phyloP scores from a whole-genome alignment of 2,329 filamentous ascomycete genomes.

The Grosmannia clavigera region DNA sequence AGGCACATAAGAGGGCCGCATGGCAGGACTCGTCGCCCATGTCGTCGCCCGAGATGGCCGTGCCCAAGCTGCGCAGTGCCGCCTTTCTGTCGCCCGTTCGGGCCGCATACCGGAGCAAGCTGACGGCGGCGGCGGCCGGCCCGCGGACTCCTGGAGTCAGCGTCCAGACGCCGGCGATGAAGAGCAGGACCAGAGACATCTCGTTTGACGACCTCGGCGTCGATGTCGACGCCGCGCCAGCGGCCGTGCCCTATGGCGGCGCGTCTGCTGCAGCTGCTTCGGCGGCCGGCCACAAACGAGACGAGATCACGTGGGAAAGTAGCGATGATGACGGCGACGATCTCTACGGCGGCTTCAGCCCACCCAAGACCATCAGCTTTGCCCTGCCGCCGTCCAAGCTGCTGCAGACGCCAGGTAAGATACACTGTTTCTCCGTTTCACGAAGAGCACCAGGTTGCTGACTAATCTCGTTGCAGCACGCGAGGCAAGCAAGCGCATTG shows the following conservation, averaged over 20 bases:
- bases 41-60: slow-evolving; percentile 66
- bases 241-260: background rate
- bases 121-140: slow-evolving; percentile 28
- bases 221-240: background rate
- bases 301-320: slow-evolving; percentile 61
- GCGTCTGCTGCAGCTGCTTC: background rate
- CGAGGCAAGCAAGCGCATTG: slow-evolving; percentile 69
- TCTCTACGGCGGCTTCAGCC: slow-evolving; percentile 62
- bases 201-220: slow-evolving; percentile 4
- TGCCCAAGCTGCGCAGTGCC: slow-evolving; percentile 72
- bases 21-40: slow-evolving; percentile 46
- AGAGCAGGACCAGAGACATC: slow-evolving; percentile 38
- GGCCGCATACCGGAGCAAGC: slow-evolving; percentile 27
- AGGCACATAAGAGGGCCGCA: slow-evolving; percentile 14
- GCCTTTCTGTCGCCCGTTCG: slow-evolving; percentile 67
- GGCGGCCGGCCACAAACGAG: background rate
- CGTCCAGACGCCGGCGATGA: slow-evolving; percentile 61
- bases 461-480: slow-evolving; percentile 40
- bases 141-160: slow-evolving; percentile 72
- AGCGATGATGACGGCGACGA: slow-evolving; percentile 53
- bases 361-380: slow-evolving; percentile 88
- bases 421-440: background rate
- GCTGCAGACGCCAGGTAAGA: slow-evolving; percentile 64
- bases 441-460: background rate
- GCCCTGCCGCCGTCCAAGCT: slow-evolving; percentile 65